A percentile compares a stretch with the other conserved stretches of the same genome.
phyloP scores from a whole-genome alignment of 768 basidiomycete genomes.

The Leccinum ochraceum region DNA sequence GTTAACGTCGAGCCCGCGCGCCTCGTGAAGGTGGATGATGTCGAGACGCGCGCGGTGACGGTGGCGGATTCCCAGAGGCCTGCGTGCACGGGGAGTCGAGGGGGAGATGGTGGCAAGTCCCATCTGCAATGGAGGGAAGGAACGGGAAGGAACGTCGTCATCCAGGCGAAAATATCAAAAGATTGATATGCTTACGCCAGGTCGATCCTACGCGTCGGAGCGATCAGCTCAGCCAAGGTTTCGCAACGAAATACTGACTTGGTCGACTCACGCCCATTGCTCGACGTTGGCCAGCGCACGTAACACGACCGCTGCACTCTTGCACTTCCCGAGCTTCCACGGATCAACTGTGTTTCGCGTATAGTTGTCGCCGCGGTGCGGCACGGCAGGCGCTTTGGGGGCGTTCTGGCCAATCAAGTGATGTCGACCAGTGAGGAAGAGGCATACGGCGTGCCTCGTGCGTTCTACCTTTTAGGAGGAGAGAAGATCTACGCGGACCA shows the following conservation, averaged over 20 bases:
- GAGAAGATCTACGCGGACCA: not conserved
- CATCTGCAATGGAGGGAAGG: not conserved
- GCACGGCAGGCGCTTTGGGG: conserved; percentile 53
- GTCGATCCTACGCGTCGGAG: not conserved
- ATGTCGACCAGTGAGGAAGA: conserved; percentile 69
- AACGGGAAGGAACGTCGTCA: not conserved
- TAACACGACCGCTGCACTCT: conserved; percentile 43
- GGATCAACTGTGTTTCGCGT: conserved; percentile 57
- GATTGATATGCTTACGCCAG: not conserved
- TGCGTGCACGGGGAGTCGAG: not conserved
- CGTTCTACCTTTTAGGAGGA: conserved; percentile 48
- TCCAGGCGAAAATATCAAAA: not conserved
- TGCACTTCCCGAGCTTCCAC: conserved; percentile 56
- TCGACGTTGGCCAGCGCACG: not conserved
- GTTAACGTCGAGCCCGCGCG: not conserved
- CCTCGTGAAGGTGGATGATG: conserved; percentile 83
- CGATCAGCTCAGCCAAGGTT: not conserved
- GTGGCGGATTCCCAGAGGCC: not conserved
- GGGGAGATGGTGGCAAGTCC: not conserved
- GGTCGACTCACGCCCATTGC: not conserved
- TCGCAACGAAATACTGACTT: too few relatives aligned
- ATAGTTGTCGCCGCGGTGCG: conserved; percentile 51
- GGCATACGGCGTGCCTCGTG: conserved; percentile 66
- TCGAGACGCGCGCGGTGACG: not conserved
- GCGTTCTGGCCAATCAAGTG: conserved; percentile 63